These are phyloP conservation scores for Aspergillus pseudoglaucus DNA, from an alignment of 2,329 filamentous ascomycete genomes.

Conservation along the genomic window DNA sequence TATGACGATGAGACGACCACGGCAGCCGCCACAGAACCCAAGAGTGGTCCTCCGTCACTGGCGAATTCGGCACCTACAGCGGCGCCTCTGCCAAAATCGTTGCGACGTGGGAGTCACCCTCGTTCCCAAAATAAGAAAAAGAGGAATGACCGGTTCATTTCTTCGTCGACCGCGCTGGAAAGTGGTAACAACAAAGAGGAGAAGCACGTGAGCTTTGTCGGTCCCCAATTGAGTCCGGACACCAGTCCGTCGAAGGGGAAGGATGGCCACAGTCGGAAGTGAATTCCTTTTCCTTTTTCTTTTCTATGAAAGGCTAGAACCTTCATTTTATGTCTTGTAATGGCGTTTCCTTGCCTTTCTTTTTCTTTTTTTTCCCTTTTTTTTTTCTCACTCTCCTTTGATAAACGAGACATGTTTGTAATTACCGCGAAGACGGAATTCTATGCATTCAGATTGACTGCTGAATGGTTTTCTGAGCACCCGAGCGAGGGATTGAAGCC, in stretches of 20 bases:
- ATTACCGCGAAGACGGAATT: too few species aligned
- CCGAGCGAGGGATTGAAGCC: background rate
- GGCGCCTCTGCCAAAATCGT: slow-evolving; percentile 22
- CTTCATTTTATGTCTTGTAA: background rate
- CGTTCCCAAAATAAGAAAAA: slow-evolving; percentile 6
- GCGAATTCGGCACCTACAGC: slow-evolving; percentile 21
- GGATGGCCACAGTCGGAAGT: slow-evolving; percentile 21
- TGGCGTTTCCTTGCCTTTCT: background rate
- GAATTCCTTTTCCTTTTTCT: slow-evolving; percentile 3
- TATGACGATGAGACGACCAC: slow-evolving; percentile 38
- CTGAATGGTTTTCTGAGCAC: background rate
- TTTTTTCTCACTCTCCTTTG: too few species aligned
- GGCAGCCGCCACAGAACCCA: slow-evolving; percentile 25
- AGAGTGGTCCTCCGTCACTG: slow-evolving; percentile 22
- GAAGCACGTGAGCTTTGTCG: slow-evolving; percentile 33
- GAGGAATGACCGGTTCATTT: slow-evolving; percentile 23
- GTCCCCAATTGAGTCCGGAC: slow-evolving; percentile 27
- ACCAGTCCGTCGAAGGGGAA: slow-evolving; percentile 23
- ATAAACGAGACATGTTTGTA: too few species aligned
- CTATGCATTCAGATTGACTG: background rate
- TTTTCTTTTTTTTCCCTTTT: background rate
- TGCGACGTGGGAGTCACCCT: slow-evolving; percentile 22
- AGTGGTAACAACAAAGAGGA: slow-evolving; percentile 23
- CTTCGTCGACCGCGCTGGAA: slow-evolving; percentile 20
- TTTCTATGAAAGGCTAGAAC: slow-evolving; percentile 1